Percentiles rank a stretch among this genome's conserved stretches.
Evolutionary conservation across 1,284 basidiomycete species (phyloP).

Genomic region (Bondarzewia mesenterica): DNA sequence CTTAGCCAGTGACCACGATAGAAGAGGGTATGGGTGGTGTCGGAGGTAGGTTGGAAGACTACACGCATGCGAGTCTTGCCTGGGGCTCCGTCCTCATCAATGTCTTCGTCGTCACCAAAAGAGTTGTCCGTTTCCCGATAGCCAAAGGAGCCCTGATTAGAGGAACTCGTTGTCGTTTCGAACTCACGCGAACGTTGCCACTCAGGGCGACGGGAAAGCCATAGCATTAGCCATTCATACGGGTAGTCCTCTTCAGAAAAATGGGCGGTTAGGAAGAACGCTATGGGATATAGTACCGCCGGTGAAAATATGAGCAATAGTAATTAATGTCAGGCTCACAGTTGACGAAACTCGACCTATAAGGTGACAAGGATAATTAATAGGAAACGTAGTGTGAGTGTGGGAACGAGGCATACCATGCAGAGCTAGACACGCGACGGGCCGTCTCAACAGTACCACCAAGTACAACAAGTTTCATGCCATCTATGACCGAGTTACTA

Average conservation of each 20-base stretch:
- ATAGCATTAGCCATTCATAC: slow-evolving; percentile 78
- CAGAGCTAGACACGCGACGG: slow-evolving; percentile 68
- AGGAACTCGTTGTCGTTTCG: slow-evolving; percentile 70
- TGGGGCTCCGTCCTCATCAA: slow-evolving; percentile 46
- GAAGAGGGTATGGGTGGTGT: slow-evolving; percentile 78
- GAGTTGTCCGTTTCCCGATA: slow-evolving; percentile 44
- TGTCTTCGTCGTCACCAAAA: slow-evolving; percentile 51
- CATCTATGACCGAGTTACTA: slow-evolving; percentile 70
- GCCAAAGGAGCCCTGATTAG: slow-evolving; percentile 40
- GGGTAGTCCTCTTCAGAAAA: slow-evolving; percentile 81
- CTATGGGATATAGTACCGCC: slow-evolving; percentile 31
- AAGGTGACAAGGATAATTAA: neutral
- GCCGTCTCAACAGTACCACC: slow-evolving; percentile 82
- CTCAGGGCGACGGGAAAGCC: slow-evolving; percentile 71
- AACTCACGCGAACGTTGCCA: slow-evolving; percentile 81
- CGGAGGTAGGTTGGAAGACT: slow-evolving; percentile 76
- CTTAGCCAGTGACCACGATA: slow-evolving; percentile 77
- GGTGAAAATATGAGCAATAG: slow-evolving; percentile 4
- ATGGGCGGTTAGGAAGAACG: slow-evolving; percentile 80
- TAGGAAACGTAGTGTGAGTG: slow-evolving; percentile 8
- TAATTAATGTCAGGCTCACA: slow-evolving; percentile 40
- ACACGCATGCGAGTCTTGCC: slow-evolving; percentile 70
- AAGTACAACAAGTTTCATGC: slow-evolving; percentile 79
- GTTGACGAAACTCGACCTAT: slow-evolving; percentile 73
- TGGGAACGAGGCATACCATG: slow-evolving; percentile 41